These are phyloP conservation scores for Gymnopus androsaceus DNA, from an alignment of 1,284 basidiomycete genomes.

Conservation along the genomic window DNA sequence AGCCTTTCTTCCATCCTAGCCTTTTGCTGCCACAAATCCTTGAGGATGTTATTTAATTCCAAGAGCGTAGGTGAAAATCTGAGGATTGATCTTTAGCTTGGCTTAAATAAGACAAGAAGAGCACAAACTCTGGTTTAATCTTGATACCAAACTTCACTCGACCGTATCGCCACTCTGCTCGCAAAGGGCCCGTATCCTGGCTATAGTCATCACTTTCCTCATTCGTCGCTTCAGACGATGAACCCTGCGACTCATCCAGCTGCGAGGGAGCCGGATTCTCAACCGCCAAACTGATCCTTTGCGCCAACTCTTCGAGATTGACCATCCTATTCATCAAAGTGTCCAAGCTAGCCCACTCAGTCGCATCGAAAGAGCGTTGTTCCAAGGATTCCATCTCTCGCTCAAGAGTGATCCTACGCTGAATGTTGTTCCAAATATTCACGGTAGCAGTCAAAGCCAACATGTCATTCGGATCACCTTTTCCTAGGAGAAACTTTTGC, in stretches of 20 bases:
- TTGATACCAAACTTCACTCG: constrained; percentile 47
- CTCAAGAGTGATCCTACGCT: constrained; percentile 55
- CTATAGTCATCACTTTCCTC: constrained; percentile 16
- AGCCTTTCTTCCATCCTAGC: constrained; percentile 57
- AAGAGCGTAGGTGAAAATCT: constrained; percentile 72
- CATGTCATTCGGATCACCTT: constrained; percentile 71
- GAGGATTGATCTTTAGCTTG: background rate
- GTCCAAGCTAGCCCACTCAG: constrained; percentile 59
- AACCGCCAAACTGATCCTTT: constrained; percentile 61
- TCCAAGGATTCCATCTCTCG: constrained; percentile 51
- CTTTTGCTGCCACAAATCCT: constrained; percentile 46
- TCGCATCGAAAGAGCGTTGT: constrained; percentile 27
- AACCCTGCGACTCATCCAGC: background rate
- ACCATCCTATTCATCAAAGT: constrained; percentile 58
- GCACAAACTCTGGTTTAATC: constrained; percentile 68
- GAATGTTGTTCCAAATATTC: constrained; percentile 55
- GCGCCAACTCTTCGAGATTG: constrained; percentile 57
- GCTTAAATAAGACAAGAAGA: constrained; percentile 2
- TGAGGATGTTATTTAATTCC: constrained; percentile 53
- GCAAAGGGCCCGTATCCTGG: constrained; percentile 7
- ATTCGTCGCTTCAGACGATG: constrained; percentile 16
- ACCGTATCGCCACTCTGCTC: constrained; percentile 31
- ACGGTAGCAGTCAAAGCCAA: constrained; percentile 65
- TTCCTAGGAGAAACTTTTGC: constrained; percentile 75
- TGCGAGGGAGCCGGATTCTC: constrained; percentile 33